phyloP scores from a whole-genome alignment of 306 rosid species.

The Parietaria judaica region DNA sequence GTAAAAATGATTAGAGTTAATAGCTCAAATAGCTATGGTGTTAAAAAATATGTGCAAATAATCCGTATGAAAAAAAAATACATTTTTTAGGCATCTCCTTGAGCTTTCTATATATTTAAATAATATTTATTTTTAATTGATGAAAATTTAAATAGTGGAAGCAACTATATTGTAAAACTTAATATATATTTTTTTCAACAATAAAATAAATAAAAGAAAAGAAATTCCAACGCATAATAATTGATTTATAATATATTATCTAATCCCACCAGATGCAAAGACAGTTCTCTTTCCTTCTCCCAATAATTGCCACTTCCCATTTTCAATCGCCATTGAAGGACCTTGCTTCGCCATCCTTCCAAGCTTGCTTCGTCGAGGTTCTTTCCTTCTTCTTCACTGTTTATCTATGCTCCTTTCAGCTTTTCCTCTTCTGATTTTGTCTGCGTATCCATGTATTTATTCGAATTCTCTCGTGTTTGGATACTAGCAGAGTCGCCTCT shows the following conservation, averaged over 20 bases:
- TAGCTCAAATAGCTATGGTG: too few species aligned
- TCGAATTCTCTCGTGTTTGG: background rate
- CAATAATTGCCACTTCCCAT: conserved; percentile 4
- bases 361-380: background rate
- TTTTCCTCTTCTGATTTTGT: background rate
- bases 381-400: background rate
- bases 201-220: background rate
- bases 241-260: background rate
- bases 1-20: too few species aligned
- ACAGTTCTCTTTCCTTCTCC: background rate
- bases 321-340: conserved; percentile 4
- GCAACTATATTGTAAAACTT: too few species aligned
- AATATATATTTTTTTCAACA: background rate
- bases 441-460: conserved; percentile 11
- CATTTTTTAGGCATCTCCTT: too few species aligned
- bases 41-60: too few species aligned
- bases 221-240: background rate
- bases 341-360: background rate
- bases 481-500: conserved; percentile 20
- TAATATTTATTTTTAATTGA: too few species aligned
- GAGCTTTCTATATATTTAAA: too few species aligned
- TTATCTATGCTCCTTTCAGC: background rate
- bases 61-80: too few species aligned
- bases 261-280: background rate
- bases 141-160: too few species aligned